Base-by-base conservation (phyloP, 352 stramenopile species). In the Pythium dissimile region DNA sequence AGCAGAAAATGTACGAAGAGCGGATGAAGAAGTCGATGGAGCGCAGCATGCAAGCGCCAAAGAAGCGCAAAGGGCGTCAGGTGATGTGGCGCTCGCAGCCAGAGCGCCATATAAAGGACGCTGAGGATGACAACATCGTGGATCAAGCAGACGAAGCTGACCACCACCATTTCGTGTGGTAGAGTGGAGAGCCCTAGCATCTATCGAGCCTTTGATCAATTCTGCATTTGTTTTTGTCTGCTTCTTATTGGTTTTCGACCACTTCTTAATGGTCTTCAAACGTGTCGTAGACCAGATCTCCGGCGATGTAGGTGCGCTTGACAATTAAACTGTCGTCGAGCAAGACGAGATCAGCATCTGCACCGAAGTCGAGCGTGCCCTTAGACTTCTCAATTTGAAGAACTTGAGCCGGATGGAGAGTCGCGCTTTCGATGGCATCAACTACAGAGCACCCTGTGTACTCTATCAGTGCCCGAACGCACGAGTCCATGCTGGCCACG, bases 21-120 rank as follows among this genome's bases (percentile, higher is more conserved):
- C 75, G 91, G 54, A 96, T 97, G 77, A 92, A 95, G 60, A 96
- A 96, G 59, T 95, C 88, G 13, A 97, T 98, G 77, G 86, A 96
- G 72, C 71, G 92, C 20, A 95, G 84, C 45, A 92, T 97, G 80
- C 88, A 97, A 62, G 88, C 92, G 7, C 89, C 89, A 12, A 97
- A 97, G 68, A 97, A 97, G 56, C 86, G 89, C 34, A 94, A 92
- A 41, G 91, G 89, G 0, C 79, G 91, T 12, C 90, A 95, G 60
- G 84, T 98, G 35, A 98, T 98, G 93, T 97, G 84, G 81, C 77
- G 91, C 38, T 97, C 84, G 23, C 80, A 90, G 46, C 88, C 89
- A 2, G 71, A 78, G 58, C 80, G 86, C 7, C 79, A 92, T 27
- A 81, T 89, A 45, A 80, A 88, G 43, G 78, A 89, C 42, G 68